Conservation (phyloP, 1,284 basidiomycete species). For the Marasmius fiardii region DNA sequence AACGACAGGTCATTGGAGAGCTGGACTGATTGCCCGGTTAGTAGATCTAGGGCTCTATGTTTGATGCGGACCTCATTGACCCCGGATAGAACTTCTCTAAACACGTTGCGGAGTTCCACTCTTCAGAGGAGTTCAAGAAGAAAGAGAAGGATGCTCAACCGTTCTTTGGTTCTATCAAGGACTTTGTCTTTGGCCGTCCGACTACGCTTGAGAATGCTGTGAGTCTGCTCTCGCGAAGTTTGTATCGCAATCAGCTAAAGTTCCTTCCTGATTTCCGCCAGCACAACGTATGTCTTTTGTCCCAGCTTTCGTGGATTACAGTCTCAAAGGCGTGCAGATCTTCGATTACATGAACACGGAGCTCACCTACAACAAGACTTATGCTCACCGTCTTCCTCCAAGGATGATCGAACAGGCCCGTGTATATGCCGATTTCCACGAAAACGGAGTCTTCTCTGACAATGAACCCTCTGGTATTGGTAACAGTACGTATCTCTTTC, state of each 20-base stretch:
- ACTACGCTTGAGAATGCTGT: slow-evolving; percentile 69
- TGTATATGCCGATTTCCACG: slow-evolving; percentile 73
- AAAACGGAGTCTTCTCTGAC: slow-evolving; percentile 73
- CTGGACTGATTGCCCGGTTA: slow-evolving; percentile 79
- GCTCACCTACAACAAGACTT: slow-evolving; percentile 76
- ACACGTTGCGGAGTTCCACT: slow-evolving; percentile 55
- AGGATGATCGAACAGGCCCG: slow-evolving; percentile 68
- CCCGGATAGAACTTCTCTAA: slow-evolving; percentile 52
- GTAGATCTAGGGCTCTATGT: slow-evolving; percentile 17
- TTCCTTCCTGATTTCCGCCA: slow-evolving; percentile 21
- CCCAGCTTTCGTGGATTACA: not conserved
- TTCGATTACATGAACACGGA: slow-evolving; percentile 78
- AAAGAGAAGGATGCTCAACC: slow-evolving; percentile 49
- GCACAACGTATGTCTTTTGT: slow-evolving; percentile 58
- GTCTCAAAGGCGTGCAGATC: slow-evolving; percentile 37
- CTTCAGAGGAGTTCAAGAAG: slow-evolving; percentile 63
- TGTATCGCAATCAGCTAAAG: not conserved
- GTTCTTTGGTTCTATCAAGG: slow-evolving; percentile 64
- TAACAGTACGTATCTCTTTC: slow-evolving; percentile 52
- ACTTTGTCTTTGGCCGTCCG: slow-evolving; percentile 69
- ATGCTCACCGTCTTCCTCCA: slow-evolving; percentile 68
- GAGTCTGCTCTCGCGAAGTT: slow-evolving; percentile 23
- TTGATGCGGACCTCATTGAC: not conserved
- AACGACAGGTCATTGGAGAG: slow-evolving; percentile 83
- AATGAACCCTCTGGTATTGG: slow-evolving; percentile 60